phyloP scores from a whole-genome alignment of 257 asterid genomes.

The Scutellaria baicalensis region DNA sequence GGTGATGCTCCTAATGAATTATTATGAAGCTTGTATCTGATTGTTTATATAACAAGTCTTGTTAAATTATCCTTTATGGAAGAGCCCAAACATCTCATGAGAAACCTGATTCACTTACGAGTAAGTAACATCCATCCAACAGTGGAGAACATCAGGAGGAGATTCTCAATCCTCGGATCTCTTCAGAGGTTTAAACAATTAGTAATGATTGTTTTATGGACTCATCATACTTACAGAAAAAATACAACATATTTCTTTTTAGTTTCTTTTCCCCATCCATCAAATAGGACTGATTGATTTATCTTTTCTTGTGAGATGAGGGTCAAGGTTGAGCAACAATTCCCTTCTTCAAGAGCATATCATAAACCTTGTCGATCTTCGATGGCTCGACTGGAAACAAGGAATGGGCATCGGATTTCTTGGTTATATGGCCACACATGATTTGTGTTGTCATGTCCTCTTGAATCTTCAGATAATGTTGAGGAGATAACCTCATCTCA shows the following conservation, averaged over 20 bases:
- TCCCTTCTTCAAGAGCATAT: slow-evolving; percentile 70
- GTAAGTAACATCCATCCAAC: too few relatives aligned
- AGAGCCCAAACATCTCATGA: too few relatives aligned
- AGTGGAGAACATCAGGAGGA: too few relatives aligned
- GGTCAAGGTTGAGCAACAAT: slow-evolving; percentile 34
- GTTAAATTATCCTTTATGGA: too few relatives aligned
- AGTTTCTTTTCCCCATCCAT: neutral
- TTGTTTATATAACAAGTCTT: too few relatives aligned
- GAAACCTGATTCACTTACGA: too few relatives aligned
- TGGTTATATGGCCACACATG: slow-evolving; percentile 54
- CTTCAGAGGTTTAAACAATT: neutral
- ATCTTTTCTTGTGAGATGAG: neutral
- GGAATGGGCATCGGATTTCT: slow-evolving; percentile 67
- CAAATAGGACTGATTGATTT: neutral
- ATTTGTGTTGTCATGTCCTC: slow-evolving; percentile 51
- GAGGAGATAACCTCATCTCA: slow-evolving; percentile 57
- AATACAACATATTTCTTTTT: too few relatives aligned
- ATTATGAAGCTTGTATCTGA: too few relatives aligned
- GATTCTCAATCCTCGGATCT: neutral
- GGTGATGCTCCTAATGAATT: too few relatives aligned
- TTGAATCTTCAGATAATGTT: slow-evolving; percentile 62
- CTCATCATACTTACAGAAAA: too few relatives aligned
- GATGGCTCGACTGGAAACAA: slow-evolving; percentile 57
- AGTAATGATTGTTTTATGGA: too few relatives aligned
- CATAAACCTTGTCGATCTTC: slow-evolving; percentile 67